Conservation (phyloP, 345 rosid genomes). For the Arabidopsis thaliana region DNA sequence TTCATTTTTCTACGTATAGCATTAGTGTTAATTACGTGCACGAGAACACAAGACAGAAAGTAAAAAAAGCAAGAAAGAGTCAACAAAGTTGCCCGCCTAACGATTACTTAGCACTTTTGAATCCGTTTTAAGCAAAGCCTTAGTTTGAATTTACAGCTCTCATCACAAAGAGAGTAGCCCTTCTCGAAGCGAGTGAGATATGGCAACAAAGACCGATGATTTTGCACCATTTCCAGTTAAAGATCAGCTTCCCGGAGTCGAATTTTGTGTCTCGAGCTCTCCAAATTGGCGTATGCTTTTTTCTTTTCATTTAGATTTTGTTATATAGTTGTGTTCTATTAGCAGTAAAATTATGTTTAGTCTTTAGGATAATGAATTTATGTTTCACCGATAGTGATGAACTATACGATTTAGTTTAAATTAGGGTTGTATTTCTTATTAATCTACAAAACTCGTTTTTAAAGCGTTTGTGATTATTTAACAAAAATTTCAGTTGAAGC, state of each 20-base stretch:
- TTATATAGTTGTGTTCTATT: neutral
- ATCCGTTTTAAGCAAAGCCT: constrained; percentile 27
- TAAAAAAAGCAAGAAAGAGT: constrained; percentile 23
- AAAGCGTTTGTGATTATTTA: neutral
- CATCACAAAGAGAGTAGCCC: constrained; percentile 11
- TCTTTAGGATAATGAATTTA: neutral
- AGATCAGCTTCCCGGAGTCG: constrained; percentile 90
- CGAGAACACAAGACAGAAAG: constrained; percentile 35
- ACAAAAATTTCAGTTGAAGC: too few species aligned
- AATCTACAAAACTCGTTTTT: neutral
- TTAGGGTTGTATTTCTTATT: neutral
- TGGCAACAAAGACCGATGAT: constrained; percentile 66
- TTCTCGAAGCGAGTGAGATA: constrained; percentile 4
- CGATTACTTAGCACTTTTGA: constrained; percentile 28
- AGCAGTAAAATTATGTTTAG: neutral
- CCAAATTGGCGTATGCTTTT: constrained; percentile 74
- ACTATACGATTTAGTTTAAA: neutral
- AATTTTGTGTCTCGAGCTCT: constrained; percentile 71
- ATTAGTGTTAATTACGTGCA: constrained; percentile 38
- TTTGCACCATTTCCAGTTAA: constrained; percentile 76
- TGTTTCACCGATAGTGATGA: neutral
- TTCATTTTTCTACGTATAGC: constrained; percentile 10
- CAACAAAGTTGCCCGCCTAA: constrained; percentile 49
- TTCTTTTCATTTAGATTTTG: neutral
- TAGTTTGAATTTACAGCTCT: neutral